Evolutionary conservation across 1,284 basidiomycete genomes (phyloP).

Genomic region (Moniliophthora roreri): DNA sequence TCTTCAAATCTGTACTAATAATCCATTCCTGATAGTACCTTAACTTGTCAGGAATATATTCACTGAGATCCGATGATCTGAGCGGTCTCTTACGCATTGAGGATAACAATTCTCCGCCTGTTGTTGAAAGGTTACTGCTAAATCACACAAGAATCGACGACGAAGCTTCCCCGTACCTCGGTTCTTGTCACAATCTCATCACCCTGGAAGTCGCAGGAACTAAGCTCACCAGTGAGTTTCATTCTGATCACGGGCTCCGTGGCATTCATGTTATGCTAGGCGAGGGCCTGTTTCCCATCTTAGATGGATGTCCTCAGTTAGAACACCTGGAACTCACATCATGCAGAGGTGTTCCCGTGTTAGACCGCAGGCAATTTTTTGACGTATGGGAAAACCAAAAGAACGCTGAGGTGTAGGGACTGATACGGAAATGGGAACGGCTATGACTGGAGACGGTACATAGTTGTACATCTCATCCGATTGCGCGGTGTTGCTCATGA

Average conservation of each 20-base stretch:
- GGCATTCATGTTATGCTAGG: slow-evolving; percentile 32
- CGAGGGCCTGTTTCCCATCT: slow-evolving; percentile 52
- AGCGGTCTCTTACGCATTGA: slow-evolving; percentile 42
- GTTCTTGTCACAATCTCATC: slow-evolving; percentile 46
- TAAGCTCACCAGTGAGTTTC: slow-evolving; percentile 49
- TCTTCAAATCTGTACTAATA: neutral
- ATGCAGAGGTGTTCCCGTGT: slow-evolving; percentile 59
- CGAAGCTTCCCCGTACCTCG: slow-evolving; percentile 49
- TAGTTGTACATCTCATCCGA: too few relatives aligned
- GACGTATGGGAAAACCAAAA: slow-evolving; percentile 48
- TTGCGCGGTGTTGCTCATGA: too few relatives aligned
- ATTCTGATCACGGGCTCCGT: neutral
- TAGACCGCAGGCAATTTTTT: slow-evolving; percentile 44
- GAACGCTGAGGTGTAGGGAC: neutral
- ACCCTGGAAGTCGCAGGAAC: slow-evolving; percentile 57
- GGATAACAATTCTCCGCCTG: slow-evolving; percentile 29
- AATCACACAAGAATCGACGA: slow-evolving; percentile 66
- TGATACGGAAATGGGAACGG: slow-evolving; percentile 10
- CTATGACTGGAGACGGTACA: too few relatives aligned
- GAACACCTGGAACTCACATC: slow-evolving; percentile 60
- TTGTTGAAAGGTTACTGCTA: slow-evolving; percentile 49
- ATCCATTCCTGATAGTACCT: slow-evolving; percentile 34
- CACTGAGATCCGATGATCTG: slow-evolving; percentile 53
- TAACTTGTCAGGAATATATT: slow-evolving; percentile 55
- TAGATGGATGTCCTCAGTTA: slow-evolving; percentile 55